phyloP scores from a whole-genome alignment of 495 filamentous ascomycete species.

The Penicillium tannophilum region DNA sequence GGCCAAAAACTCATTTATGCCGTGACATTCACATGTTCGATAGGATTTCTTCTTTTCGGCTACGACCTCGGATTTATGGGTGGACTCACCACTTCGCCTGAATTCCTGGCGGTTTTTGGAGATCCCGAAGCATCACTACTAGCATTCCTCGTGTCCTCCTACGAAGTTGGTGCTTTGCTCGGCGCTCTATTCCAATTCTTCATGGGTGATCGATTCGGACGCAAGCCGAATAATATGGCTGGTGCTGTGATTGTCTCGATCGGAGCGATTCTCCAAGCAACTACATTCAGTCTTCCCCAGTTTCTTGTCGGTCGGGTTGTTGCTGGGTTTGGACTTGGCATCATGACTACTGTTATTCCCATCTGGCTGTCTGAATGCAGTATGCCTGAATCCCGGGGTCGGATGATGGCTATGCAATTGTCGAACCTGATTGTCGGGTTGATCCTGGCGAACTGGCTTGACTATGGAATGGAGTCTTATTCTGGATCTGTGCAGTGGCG shows the following conservation, averaged over 20 bases:
- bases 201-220: conserved; percentile 47
- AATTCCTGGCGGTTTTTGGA: conserved; percentile 19
- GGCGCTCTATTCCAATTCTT: conserved; percentile 25
- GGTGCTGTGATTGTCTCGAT: conserved; percentile 59
- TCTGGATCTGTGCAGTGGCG: conserved; percentile 43
- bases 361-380: conserved; percentile 68
- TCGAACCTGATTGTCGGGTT: conserved; percentile 23
- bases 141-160: conserved; percentile 23
- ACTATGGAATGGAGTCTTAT: conserved; percentile 25
- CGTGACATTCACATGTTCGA: conserved; percentile 25
- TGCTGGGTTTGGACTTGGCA: conserved; percentile 69
- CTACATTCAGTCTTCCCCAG: conserved; percentile 41
- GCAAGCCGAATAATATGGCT: conserved; percentile 62
- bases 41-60: conserved; percentile 28
- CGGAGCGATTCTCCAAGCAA: conserved; percentile 55
- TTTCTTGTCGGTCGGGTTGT: conserved; percentile 72
- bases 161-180: conserved; percentile 22
- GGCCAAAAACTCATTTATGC: conserved; percentile 27
- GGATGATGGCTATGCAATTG: conserved; percentile 54
- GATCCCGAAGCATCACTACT: conserved; percentile 21
- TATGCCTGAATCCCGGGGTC: conserved; percentile 64
- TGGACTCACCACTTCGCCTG: conserved; percentile 22
- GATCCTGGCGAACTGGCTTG: conserved; percentile 23
- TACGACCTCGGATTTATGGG: conserved; percentile 29
- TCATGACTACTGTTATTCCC: conserved; percentile 66